A percentile compares a stretch with the other conserved stretches of the same genome.
Evolutionary conservation across 208 protist genomes (phyloP).

Genomic region (Trypanosoma lewisi): DNA sequence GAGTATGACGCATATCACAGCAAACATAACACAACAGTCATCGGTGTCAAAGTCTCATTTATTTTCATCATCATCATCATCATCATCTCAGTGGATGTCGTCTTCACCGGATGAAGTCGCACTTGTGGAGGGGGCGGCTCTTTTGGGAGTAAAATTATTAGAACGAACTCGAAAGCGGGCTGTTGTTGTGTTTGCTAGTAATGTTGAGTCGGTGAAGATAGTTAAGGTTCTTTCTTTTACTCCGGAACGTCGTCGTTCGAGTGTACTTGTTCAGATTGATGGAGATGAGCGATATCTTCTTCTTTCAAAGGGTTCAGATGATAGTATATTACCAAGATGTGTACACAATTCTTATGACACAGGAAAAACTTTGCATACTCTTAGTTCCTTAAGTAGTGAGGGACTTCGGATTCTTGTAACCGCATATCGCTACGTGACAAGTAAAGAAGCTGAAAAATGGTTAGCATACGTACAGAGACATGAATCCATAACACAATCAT

Average conservation of each 20-base stretch:
- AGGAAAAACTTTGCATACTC: not conserved
- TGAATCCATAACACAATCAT: slow-evolving; percentile 24
- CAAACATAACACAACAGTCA: slow-evolving; percentile 2
- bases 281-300: slow-evolving; percentile 38
- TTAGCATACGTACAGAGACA: slow-evolving; percentile 21
- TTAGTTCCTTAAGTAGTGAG: slow-evolving; percentile 34
- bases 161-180: slow-evolving; percentile 37
- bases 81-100: slow-evolving; percentile 54
- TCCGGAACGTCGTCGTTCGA: slow-evolving; percentile 81
- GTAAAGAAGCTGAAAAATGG: slow-evolving; percentile 40
- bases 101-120: slow-evolving; percentile 92
- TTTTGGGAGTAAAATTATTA: slow-evolving; percentile 57
- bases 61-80: not conserved
- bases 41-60: not conserved
- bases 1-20: slow-evolving; percentile 5
- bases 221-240: slow-evolving; percentile 72
- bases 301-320: slow-evolving; percentile 81
- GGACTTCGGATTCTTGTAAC: slow-evolving; percentile 75
- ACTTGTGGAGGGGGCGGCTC: slow-evolving; percentile 76
- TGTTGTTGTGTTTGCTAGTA: slow-evolving; percentile 28
- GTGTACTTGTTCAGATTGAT: slow-evolving; percentile 50
- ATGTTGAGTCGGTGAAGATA: slow-evolving; percentile 29
- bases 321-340: slow-evolving; percentile 62
- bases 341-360: slow-evolving; percentile 13
- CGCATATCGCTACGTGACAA: slow-evolving; percentile 47